Evolutionary conservation across 2,329 filamentous ascomycete species (phyloP), one percentile per base, ranked within the genome.

Genomic region (Cladosporium sp.): DNA sequence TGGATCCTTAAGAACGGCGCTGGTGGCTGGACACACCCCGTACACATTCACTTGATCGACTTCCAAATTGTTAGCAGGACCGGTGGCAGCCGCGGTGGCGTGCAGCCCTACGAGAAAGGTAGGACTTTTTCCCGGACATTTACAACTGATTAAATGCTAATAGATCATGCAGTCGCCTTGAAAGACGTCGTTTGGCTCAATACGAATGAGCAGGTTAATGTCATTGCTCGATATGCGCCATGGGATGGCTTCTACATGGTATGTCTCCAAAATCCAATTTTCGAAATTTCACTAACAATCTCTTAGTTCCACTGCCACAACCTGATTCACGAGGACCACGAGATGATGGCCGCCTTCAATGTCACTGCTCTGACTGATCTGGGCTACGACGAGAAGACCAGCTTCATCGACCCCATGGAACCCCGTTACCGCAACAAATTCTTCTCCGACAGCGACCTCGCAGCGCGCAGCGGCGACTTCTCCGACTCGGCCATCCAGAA

Each of bases 11-110:
- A 82, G 83, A 58, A 79, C 79, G 7, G 78, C 80, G 7, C 80
- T 84, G 74, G 76, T 80, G 62, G 65, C 34, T 85, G 82, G 23
- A 53, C 48, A 0, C 85, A 87, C 68, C 85, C 84, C 0, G 74
- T 80, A 46, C 85, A 88, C 73, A 82, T 88, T 54, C 86, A 88
- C 70, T 78, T 88, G 2, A 81, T 88, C 85, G 2, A 81, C 88
- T 85, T 88, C 74, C 81, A 83, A 64, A 77, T 88, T 36, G 69
- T 86, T n/a, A 78, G 76, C 8, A 82, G 85, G 18, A 79, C 71
- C 0, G 81, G 82, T 3, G 80, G 80, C 8, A 75, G 77, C n/a
- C 77, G 79, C 1, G 71, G 69, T n/a, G 34, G 30, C 1, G 80
- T 86, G 3, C 69, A 79, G 67, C 79, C 83, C 0, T 88, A 88